phyloP scores from a whole-genome alignment of 2,329 filamentous ascomycete genomes.

The Lachnellula subtilissima region DNA sequence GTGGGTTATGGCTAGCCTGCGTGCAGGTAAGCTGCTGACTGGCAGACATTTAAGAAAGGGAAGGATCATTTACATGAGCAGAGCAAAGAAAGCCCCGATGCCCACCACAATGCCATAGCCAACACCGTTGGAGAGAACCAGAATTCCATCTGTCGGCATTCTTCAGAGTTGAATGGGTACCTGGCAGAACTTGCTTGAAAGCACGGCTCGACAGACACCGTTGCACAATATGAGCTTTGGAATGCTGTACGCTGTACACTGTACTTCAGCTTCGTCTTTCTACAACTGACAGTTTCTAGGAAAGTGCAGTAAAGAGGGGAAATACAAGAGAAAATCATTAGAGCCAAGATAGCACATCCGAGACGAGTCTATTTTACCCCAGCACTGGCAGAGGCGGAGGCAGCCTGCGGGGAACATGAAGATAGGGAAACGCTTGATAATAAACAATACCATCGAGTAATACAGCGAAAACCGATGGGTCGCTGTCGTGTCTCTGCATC shows the following conservation, averaged over 20 bases:
- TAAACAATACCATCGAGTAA: not conserved
- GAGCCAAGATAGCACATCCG: not conserved
- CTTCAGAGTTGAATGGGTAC: not conserved
- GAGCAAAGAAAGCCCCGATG: constrained; percentile 40
- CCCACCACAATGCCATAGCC: constrained; percentile 47
- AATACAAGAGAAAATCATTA: no score
- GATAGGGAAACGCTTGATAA: not conserved
- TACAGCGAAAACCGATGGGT: not conserved
- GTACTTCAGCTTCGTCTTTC: no score
- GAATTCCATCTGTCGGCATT: constrained; percentile 12
- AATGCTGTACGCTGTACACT: no score
- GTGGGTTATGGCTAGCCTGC: constrained; percentile 34
- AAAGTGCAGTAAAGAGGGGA: no score
- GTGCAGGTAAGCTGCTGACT: not conserved
- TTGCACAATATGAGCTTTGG: not conserved
- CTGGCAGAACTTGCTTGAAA: not conserved
- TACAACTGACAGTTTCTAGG: no score
- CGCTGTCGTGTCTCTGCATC: no score
- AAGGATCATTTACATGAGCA: constrained; percentile 33
- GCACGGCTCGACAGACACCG: not conserved
- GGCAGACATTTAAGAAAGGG: not conserved
- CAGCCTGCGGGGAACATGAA: not conserved
- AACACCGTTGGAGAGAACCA: constrained; percentile 33
- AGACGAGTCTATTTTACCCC: not conserved
- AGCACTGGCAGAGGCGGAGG: not conserved